Evolutionary conservation across 768 basidiomycete species (phyloP), one percentile per base, ranked within the genome.

Genomic region (Hemileccinum impolitum): DNA sequence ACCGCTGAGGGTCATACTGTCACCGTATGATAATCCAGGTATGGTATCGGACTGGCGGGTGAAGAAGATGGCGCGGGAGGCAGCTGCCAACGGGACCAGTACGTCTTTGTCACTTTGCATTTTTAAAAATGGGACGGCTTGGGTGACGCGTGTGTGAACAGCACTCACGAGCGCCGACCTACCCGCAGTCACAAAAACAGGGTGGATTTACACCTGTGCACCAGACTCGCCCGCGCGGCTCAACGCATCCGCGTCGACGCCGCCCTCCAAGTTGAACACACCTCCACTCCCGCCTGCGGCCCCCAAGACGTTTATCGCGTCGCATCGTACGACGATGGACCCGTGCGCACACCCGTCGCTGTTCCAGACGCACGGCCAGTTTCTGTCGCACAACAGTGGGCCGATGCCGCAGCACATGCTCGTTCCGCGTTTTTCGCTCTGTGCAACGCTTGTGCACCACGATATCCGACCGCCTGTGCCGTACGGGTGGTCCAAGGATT

Each of bases 351-450:
- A 74, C 45, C 73, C 73, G 1, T 55, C 57, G 13, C 52, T 69
- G 34, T 45, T 75, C 31, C 47, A 45, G 3, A 67, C 74, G 0
- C 80, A 82, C 53, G 80, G 79, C 0, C 75, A 78, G 44, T 80
- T 78, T 55, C 68, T 83, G 18, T 71, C 76, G 0, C 72, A 78
- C 42, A 62, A 71, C 11, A 46, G 41, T 4, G 82, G 81, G 2
- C 80, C 81, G 0, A 43, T 47, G 2, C 78, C 81, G 1, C 70
- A 73, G 45, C 40, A 17, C 1, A 62, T 56, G 1, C 58, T 81
- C 53, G 57, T 79, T 0, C 83, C 81, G 0, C 72, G 76, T 19
- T 84, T 85, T 55, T 75, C 77, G 5, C 72, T 73, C 39, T 80
- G 75, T 50, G 66, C 74, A 0, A 78, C 80, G 1, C 45, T 63